Base-by-base conservation (phyloP, 306 rosid species). In the Citrullus amarus region DNA sequence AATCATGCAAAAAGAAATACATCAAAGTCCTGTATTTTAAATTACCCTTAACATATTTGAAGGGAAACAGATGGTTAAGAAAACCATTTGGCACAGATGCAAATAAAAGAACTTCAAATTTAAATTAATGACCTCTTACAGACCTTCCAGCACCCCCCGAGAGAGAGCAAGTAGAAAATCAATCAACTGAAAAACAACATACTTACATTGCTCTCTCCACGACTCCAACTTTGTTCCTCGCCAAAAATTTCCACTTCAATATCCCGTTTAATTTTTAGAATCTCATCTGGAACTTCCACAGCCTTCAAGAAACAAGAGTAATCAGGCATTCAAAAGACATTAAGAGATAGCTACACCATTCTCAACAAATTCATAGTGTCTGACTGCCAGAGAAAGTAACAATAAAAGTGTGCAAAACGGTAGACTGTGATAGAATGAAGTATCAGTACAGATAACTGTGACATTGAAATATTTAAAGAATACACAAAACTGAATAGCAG, bases 191-290 rank as follows among this genome's bases (percentile, higher is more conserved):
- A 63, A 38, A 69, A 59, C 82, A 43, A 71, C 22, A 84, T 69
- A 83, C 93, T 85, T 86, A 96, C 99, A 18, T 79, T 93, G 82
- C 54, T 86, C 75, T 96, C 99, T 51, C 74, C 70, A 80, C 80
- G 98, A 34, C 84, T 87, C 98, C 99, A 96, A 59, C 69, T 90
- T 87, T 88, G 97, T 79, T 89, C 96, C 83, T 93, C 99, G 77
- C 88, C 97, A 78, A 93, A 85, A 80, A 96, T 79, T 78, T 96
- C 99, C 56, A 87, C 80, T 13, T 93, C 97, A 57, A 96, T 84
- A 22, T 93, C 98, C 79, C 77, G 89, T 84, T 87, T 93, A 82
- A 91, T 80, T 84, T 84, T 91, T 38, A 88, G 78, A 86, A 96
- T 85, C 76, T 86, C 96, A 56, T 87, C 94, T 28, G 88, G 93